Evolutionary conservation across 225 moss, liverwort and hornwort genomes (phyloP).

Genomic region (Pseudoscleropodium purum): DNA sequence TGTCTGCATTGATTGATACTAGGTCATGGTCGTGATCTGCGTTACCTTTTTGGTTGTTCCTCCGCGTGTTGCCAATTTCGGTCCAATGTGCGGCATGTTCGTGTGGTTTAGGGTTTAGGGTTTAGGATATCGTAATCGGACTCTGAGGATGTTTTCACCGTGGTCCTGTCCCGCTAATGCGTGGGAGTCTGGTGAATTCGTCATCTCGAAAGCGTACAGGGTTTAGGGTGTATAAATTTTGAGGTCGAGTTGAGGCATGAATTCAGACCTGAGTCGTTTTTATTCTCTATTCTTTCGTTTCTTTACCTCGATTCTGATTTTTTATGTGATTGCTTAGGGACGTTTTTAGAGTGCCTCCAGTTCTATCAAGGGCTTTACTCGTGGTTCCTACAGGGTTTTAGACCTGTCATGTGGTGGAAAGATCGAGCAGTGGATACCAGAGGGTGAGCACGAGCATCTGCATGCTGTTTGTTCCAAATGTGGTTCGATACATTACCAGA

Average conservation of each 20-base stretch:
- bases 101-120: background rate
- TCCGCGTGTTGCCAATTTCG: background rate
- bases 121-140: background rate
- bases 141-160: background rate
- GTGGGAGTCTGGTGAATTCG: background rate
- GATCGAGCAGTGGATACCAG: conserved; percentile 67
- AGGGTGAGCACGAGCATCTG: conserved; percentile 61
- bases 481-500: conserved; percentile 70
- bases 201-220: background rate
- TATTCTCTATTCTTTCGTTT: background rate
- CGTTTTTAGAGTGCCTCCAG: background rate
- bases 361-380: background rate
- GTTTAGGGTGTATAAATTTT: background rate
- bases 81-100: background rate
- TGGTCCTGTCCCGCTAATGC: background rate
- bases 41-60: background rate
- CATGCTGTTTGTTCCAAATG: conserved; percentile 70
- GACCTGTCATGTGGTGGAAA: conserved; percentile 63
- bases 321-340: background rate
- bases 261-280: background rate
- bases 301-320: background rate
- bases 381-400: conserved; percentile 26
- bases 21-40: background rate
- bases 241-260: background rate
- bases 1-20: background rate